A percentile compares a stretch with the other conserved stretches of the same genome.
Conservation (phyloP, 331 rosid species). For the Stylosanthes scabra region DNA sequence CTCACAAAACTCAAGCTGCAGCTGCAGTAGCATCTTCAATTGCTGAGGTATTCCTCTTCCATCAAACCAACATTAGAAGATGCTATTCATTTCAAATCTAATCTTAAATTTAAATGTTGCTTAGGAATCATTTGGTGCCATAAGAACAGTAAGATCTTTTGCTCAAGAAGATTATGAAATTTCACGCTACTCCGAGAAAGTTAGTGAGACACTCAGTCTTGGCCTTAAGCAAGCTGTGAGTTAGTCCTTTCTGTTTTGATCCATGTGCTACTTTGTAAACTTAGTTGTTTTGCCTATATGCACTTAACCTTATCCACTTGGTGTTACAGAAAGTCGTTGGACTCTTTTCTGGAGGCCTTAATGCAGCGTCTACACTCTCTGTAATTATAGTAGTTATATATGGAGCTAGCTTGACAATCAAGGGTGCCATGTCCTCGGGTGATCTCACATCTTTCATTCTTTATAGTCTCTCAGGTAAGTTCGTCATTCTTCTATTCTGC, state of each 20-base stretch:
- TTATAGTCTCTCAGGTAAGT: conserved; percentile 87
- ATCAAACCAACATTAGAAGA: conserved; percentile 4
- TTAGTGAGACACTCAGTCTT: conserved; percentile 74
- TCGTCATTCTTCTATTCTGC: conserved; percentile 16
- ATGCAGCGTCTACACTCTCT: conserved; percentile 85
- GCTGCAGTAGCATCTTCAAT: conserved; percentile 89
- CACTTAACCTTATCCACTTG: conserved; percentile 36
- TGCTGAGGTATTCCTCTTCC: conserved; percentile 68
- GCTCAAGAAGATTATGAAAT: conserved; percentile 78
- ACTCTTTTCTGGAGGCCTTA: conserved; percentile 85
- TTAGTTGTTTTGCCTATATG: conserved; percentile 9
- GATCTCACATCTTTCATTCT: conserved; percentile 91
- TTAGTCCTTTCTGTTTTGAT: conserved; percentile 33
- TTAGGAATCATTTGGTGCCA: conserved; percentile 90
- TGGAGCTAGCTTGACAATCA: conserved; percentile 87
- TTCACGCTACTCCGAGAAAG: conserved; percentile 81
- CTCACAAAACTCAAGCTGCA: conserved; percentile 94
- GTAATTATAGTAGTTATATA: conserved; percentile 80
- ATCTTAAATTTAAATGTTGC: conserved; percentile 31
- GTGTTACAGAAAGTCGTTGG: conserved; percentile 79
- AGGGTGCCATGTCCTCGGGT: conserved; percentile 76
- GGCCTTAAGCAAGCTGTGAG: conserved; percentile 94
- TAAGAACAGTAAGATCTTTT: conserved; percentile 86
- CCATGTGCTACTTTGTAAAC: conserved; percentile 17
- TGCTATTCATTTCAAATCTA: conserved; percentile 13